Evolutionary conservation across 2,329 filamentous ascomycete genomes (phyloP), one percentile per base, ranked within the genome.

Genomic region (Aspergillus novoparasiticus): DNA sequence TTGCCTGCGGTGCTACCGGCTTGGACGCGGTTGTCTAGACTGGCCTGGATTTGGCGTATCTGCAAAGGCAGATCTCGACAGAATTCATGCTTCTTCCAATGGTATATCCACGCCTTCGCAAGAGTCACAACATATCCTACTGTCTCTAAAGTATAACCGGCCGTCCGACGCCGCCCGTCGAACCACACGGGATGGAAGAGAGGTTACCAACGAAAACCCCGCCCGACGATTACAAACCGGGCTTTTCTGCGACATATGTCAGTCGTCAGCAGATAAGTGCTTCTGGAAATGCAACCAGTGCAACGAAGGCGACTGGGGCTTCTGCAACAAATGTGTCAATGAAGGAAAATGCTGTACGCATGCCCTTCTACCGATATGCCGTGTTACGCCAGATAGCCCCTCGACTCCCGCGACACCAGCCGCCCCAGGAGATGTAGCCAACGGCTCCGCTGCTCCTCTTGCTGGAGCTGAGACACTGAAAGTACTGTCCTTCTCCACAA

Each of bases 291-390:
- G 94, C 76, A 87, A 90, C 63, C 76, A 85, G 30, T 98, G 94
- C 79, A 97, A 97, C 71, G 89, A 95, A 66, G 94, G 93, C 6
- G 94, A 96, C 73, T 98, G 94, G 94, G 94, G 94, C 0, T 97
- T 92, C 75, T 98, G 94, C 79, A 93, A 94, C 70, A 81, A 85
- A 64, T 98, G 94, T 68, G 92, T 97, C 34, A 94, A 94, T 63
- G 88, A 90, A 75, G 93, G 92, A 19, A 85, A 85, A 64, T 90
- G 89, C 64, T 98, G 94, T 78, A 91, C 89, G 0, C 94, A 98
- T 73, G 84, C 90, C 8, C 83, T 98, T 0, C 81, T 96, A 0
- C 92, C 94, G 0, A 81, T 96, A 51, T 86, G 89, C 0, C 90
- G 93, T 68, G 65, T 74, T 10, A 83, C 86, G 51, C 76, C 80